Evolutionary conservation across 2,329 filamentous ascomycete species (phyloP).

Genomic region (Chaetomiaceae sp.): DNA sequence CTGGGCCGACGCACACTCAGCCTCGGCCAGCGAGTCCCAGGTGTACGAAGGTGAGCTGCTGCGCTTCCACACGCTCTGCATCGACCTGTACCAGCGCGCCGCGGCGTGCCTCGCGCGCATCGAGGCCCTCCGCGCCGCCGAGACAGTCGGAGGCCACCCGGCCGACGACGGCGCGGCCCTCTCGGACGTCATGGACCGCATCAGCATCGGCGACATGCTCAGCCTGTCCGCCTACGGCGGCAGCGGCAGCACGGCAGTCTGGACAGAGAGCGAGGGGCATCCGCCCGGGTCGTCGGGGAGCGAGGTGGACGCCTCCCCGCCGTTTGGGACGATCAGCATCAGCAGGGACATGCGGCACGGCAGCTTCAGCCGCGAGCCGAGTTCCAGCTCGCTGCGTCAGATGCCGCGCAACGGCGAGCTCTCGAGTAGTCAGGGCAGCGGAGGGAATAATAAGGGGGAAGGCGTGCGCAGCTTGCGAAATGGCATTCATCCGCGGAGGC

Average conservation of each 20-base stretch:
- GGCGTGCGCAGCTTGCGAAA: slow-evolving; percentile 37
- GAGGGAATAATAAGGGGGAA: slow-evolving; percentile 22
- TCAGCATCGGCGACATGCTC: slow-evolving; percentile 36
- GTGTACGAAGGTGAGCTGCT: slow-evolving; percentile 49
- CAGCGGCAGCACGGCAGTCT: slow-evolving; percentile 25
- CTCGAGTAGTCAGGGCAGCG: slow-evolving; percentile 23
- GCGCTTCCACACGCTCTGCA: slow-evolving; percentile 50
- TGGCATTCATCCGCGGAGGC: slow-evolving; percentile 38
- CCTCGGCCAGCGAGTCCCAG: slow-evolving; percentile 32
- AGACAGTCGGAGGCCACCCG: slow-evolving; percentile 31
- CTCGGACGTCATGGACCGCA: slow-evolving; percentile 46
- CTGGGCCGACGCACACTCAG: slow-evolving; percentile 60
- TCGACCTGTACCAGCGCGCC: slow-evolving; percentile 46
- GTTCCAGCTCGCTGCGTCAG: slow-evolving; percentile 26
- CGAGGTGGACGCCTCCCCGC: slow-evolving; percentile 36
- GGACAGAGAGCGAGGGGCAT: slow-evolving; percentile 35
- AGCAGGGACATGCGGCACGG: slow-evolving; percentile 25
- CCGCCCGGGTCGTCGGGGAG: slow-evolving; percentile 51
- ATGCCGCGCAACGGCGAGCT: slow-evolving; percentile 32
- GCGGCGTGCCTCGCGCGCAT: slow-evolving; percentile 49
- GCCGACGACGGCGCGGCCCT: slow-evolving; percentile 31
- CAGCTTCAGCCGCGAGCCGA: slow-evolving; percentile 15
- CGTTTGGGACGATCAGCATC: slow-evolving; percentile 14
- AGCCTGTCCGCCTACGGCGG: slow-evolving; percentile 35
- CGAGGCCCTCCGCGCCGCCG: slow-evolving; percentile 41